Percentiles rank a stretch among this genome's conserved stretches.
phyloP scores from a whole-genome alignment of 106 monocot genomes.

The Amphibolis antarctica region DNA sequence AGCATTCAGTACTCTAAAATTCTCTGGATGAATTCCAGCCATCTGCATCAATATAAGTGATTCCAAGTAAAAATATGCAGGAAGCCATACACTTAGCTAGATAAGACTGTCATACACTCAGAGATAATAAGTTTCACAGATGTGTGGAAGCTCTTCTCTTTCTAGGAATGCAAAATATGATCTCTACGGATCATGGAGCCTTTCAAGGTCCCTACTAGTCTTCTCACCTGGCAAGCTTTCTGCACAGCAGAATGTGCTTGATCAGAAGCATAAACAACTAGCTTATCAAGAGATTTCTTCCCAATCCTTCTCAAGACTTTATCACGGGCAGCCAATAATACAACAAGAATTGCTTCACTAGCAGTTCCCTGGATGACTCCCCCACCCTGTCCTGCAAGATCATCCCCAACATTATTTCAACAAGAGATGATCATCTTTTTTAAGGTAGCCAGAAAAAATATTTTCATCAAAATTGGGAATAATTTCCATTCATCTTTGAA shows the following conservation, averaged over 20 bases:
- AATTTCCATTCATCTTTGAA: no score
- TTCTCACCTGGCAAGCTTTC: conserved; percentile 79
- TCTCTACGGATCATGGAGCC: no score
- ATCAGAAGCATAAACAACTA: conserved; percentile 91
- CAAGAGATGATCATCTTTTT: no score
- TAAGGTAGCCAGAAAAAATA: no score
- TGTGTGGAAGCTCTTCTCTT: no score
- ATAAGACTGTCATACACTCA: no score
- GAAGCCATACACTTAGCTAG: background rate
- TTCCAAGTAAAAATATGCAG: background rate
- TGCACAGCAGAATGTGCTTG: conserved; percentile 74
- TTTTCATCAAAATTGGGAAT: no score
- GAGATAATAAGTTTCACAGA: no score
- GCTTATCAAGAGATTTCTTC: conserved; percentile 39
- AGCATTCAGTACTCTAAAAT: conserved; percentile 36
- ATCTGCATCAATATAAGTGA: conserved; percentile 25
- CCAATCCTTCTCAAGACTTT: conserved; percentile 42
- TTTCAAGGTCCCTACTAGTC: no score
- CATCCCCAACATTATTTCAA: background rate
- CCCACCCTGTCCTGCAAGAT: conserved; percentile 48
- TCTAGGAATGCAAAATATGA: no score
- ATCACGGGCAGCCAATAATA: conserved; percentile 66
- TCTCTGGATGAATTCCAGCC: conserved; percentile 51
- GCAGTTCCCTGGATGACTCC: conserved; percentile 81
- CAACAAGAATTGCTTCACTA: conserved; percentile 79